Conservation (phyloP, 1,284 basidiomycete species). For the Cryptococcus sp. region DNA sequence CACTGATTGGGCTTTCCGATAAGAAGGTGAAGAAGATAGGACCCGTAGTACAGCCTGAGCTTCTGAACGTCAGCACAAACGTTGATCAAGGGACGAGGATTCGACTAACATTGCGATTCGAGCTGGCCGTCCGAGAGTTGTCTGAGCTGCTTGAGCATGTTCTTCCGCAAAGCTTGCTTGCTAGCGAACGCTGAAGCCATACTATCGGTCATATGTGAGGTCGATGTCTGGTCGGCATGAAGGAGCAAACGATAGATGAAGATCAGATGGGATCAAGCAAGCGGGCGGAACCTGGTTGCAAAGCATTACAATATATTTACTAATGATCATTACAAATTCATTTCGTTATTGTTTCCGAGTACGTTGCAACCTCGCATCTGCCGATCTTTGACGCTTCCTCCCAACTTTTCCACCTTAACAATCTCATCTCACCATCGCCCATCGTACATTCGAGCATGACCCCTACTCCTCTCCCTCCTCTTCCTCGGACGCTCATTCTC, state of each 20-base stretch:
- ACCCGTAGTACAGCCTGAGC: slow-evolving; percentile 31
- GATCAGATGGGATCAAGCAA: too few species aligned
- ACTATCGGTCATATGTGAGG: too few species aligned
- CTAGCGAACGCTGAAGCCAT: neutral
- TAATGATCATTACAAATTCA: too few species aligned
- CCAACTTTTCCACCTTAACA: neutral
- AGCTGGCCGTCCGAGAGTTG: neutral
- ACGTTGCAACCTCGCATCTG: neutral
- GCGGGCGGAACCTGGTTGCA: too few species aligned
- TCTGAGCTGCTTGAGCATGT: neutral
- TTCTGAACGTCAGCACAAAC: slow-evolving; percentile 6
- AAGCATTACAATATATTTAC: too few species aligned
- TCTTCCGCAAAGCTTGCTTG: neutral
- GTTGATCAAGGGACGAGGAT: neutral
- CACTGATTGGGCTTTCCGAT: slow-evolving; percentile 28
- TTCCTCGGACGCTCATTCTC: slow-evolving; percentile 44
- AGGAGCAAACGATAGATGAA: too few species aligned
- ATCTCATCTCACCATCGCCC: too few species aligned
- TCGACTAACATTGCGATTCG: slow-evolving; percentile 32
- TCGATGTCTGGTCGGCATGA: too few species aligned
- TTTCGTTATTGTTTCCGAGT: neutral
- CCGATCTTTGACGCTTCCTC: neutral
- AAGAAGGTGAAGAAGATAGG: slow-evolving; percentile 26
- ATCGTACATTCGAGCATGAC: too few species aligned
- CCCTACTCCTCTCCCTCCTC: slow-evolving; percentile 27